A percentile compares a stretch with the other conserved stretches of the same genome.
These are phyloP conservation scores for Aegilops bicornis DNA, from an alignment of 176 grass and related monocot species.

Conservation along the genomic window DNA sequence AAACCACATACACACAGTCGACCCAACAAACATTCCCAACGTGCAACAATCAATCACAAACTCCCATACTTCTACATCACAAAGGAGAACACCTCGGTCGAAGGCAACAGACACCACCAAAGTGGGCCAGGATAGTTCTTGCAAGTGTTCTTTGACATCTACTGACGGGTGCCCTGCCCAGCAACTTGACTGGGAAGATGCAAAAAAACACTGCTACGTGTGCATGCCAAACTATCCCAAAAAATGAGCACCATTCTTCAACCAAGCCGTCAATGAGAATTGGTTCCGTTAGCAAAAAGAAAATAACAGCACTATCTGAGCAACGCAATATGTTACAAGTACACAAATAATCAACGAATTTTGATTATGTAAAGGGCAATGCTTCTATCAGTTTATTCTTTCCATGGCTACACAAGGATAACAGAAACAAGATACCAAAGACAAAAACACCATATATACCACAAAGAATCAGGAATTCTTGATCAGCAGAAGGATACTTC, in stretches of 20 bases:
- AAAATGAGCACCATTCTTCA: neutral
- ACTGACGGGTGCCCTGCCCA: too few species aligned
- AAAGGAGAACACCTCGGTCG: too few species aligned
- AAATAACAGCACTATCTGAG: neutral
- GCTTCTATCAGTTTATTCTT: conserved; percentile 8
- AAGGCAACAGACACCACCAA: too few species aligned
- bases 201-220: neutral
- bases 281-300: neutral
- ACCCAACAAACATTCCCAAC: too few species aligned
- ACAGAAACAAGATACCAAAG: conserved; percentile 8
- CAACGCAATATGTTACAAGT: neutral
- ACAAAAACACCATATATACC: conserved; percentile 36
- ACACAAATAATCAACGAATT: conserved; percentile 29
- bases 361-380: conserved; percentile 9
- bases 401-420: neutral
- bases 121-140: too few species aligned
- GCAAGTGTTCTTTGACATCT: too few species aligned
- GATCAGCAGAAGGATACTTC: neutral
- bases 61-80: too few species aligned
- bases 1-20: too few species aligned
- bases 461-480: conserved; percentile 47
- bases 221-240: neutral
- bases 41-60: too few species aligned
- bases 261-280: neutral
- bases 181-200: neutral